These are phyloP conservation scores for Candida pini DNA, from an alignment of 805 yeast genomes.

Conservation along the genomic window DNA sequence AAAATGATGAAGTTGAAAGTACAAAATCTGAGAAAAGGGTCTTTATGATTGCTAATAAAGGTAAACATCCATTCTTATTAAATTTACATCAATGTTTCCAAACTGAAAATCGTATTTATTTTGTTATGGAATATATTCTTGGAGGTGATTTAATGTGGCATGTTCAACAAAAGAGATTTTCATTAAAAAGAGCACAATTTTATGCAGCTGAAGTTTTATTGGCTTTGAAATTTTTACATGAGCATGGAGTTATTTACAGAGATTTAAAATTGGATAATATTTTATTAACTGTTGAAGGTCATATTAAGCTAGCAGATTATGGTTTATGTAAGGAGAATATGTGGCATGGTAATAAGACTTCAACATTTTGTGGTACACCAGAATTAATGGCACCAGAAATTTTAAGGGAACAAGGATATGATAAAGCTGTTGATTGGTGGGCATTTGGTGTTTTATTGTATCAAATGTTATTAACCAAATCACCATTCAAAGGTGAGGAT, in stretches of 20 bases:
- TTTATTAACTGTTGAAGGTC: conserved; percentile 83
- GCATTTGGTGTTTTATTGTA: conserved; percentile 95
- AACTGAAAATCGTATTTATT: conserved; percentile 93
- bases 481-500: conserved; percentile 92
- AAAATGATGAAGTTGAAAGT: conserved; percentile 93
- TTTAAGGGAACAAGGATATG: conserved; percentile 85
- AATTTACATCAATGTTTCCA: conserved; percentile 94
- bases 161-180: conserved; percentile 85
- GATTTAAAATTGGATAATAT: conserved; percentile 95
- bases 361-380: conserved; percentile 98
- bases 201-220: conserved; percentile 95
- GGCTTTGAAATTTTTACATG: conserved; percentile 90
- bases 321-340: conserved; percentile 90
- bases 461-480: conserved; percentile 94
- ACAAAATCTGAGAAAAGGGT: conserved; percentile 93
- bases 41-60: conserved; percentile 65
- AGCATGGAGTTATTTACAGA: conserved; percentile 92
- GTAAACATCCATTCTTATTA: conserved; percentile 87
- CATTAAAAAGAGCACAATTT: conserved; percentile 89
- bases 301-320: conserved; percentile 93
- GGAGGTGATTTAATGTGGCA: conserved; percentile 99
- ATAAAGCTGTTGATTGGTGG: conserved; percentile 99
- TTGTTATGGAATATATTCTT: conserved; percentile 96
- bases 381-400: conserved; percentile 99
- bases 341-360: conserved; percentile 66